Conservation (phyloP, 768 basidiomycete genomes). For the Amanita inopinata region DNA sequence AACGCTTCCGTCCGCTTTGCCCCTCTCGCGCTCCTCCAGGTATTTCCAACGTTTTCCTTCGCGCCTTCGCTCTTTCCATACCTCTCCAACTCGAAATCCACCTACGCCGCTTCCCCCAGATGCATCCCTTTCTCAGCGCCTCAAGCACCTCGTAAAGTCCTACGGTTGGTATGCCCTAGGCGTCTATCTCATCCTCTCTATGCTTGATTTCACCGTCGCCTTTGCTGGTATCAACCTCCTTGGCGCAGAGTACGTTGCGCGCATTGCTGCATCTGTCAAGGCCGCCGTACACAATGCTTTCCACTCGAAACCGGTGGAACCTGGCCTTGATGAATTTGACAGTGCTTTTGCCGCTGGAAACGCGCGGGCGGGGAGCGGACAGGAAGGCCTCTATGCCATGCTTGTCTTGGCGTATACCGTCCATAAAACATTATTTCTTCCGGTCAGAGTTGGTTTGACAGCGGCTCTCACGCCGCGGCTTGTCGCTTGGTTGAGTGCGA, state of each 20-base stretch:
- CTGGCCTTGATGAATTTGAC: slow-evolving; percentile 58
- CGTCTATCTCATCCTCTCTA: slow-evolving; percentile 68
- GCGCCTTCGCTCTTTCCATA: slow-evolving; percentile 8
- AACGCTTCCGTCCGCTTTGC: too few species aligned
- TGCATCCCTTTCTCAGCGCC: slow-evolving; percentile 53
- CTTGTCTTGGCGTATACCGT: slow-evolving; percentile 87
- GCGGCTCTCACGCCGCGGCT: slow-evolving; percentile 77
- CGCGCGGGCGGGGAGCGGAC: slow-evolving; percentile 28
- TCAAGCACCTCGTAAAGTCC: slow-evolving; percentile 77
- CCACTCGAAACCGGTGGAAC: slow-evolving; percentile 48
- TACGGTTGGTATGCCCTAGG: slow-evolving; percentile 97
- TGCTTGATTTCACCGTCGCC: slow-evolving; percentile 75
- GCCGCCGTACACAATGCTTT: slow-evolving; percentile 33
- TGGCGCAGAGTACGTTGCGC: slow-evolving; percentile 84
- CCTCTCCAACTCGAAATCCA: too few species aligned
- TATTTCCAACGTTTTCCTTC: slow-evolving; percentile 6
- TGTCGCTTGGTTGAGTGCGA: slow-evolving; percentile 72
- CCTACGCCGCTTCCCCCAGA: slow-evolving; percentile 29
- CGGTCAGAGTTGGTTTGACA: slow-evolving; percentile 82
- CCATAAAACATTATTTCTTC: slow-evolving; percentile 91
- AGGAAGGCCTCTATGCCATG: slow-evolving; percentile 83
- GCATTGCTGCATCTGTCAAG: slow-evolving; percentile 50
- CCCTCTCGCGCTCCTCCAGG: slow-evolving; percentile 16
- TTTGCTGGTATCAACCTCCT: slow-evolving; percentile 80
- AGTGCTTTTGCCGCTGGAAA: slow-evolving; percentile 20